These are phyloP conservation scores for Eucalyptus polyanthemos DNA, from an alignment of 345 rosid species.

Conservation along the genomic window DNA sequence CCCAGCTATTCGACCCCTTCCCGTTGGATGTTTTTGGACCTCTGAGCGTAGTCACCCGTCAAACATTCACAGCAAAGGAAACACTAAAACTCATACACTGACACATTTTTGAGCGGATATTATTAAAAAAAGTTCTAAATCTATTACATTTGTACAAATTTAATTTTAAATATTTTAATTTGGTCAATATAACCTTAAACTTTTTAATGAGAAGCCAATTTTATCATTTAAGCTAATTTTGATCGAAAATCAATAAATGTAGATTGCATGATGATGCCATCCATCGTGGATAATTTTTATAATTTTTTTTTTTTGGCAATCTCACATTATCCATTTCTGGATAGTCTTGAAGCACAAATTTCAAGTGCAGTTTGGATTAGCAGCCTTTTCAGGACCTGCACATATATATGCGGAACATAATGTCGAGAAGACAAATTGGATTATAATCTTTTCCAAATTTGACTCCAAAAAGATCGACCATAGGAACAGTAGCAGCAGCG, in stretches of 20 bases:
- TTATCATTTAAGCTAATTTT: too few relatives aligned
- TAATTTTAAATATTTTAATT: too few relatives aligned
- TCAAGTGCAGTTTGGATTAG: neutral
- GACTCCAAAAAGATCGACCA: neutral
- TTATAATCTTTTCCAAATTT: neutral
- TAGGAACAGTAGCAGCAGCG: neutral
- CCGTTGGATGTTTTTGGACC: too few relatives aligned
- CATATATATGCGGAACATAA: neutral
- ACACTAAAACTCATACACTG: too few relatives aligned
- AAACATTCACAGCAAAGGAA: too few relatives aligned
- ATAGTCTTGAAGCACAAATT: neutral
- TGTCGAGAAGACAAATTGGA: neutral
- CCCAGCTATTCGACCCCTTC: too few relatives aligned
- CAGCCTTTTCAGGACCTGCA: neutral
- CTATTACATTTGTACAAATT: too few relatives aligned
- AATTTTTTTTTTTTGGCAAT: neutral
- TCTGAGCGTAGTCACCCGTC: too few relatives aligned
- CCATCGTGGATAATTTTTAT: too few relatives aligned
- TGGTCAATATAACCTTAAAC: rapidly evolving
- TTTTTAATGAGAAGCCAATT: too few relatives aligned
- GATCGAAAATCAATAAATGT: rapidly evolving
- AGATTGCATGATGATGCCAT: rapidly evolving
- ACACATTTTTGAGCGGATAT: too few relatives aligned
- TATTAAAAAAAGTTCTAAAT: too few relatives aligned
- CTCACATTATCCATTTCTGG: rapidly evolving